Evolutionary conservation across 2,329 filamentous ascomycete genomes (phyloP), one percentile per base, ranked within the genome.

Genomic region (Cytospora chrysosperma): DNA sequence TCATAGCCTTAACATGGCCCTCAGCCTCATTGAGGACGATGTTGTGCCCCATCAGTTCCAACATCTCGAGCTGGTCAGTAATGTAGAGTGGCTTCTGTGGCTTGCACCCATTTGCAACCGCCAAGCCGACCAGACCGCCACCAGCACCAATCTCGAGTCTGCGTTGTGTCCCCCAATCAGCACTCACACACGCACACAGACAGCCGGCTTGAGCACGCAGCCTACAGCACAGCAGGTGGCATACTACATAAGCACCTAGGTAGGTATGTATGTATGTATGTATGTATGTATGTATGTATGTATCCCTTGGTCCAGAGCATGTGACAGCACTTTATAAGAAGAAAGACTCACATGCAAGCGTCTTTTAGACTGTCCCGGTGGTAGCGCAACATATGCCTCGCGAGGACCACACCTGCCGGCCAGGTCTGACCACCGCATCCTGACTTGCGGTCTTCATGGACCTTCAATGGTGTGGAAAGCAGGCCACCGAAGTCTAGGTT

Each of bases 351-450:
- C 91, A 96, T 92, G 76, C 86, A 85, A 68, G 90, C 88, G 63
- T 84, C 79, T 47, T 76, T 76, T 67, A 96, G 75, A 68, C 85
- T 79, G n/a, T 84, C 77, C 67, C 79, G 80, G 70, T 91, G 90
- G 72, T 88, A 88, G 59, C 88, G 85, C 64, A 98, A 81, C 83
- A 98, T 85, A 74, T 98, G 96, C 75, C 89, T 92, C 24, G 90
- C 85, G 59, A 99, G 81, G 19, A 95, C 85, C 87, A 96, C 90
- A 13, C 95, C 95, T 0, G 94, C 94, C 3, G 93, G 94, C 95
- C 95, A 98, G 13, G 96, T 83, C 76, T 96, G 91, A 2, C 95
- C 95, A 56, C 95, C 95, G 75, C 95, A 98, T 65, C 95, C 95
- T 67, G 91, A 86, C 63, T 85, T 86, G 55, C 97, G 83, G 75